Percentiles rank a stretch among this genome's conserved stretches.
These are phyloP conservation scores for Lobosporangium transversale DNA, from an alignment of 192 early-diverging fungal genomes.

Conservation along the genomic window DNA sequence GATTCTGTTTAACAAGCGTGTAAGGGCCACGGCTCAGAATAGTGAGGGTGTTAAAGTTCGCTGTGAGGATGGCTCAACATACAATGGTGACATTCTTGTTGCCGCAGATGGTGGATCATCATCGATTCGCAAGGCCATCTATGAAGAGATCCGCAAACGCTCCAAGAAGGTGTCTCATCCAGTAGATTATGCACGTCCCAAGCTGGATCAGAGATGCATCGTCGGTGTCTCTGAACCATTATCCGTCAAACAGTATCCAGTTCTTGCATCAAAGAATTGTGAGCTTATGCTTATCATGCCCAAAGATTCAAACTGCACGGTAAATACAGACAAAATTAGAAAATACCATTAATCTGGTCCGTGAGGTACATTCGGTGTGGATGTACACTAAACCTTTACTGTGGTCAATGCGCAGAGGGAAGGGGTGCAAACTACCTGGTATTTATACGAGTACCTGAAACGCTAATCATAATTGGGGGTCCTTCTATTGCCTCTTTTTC, in stretches of 20 bases:
- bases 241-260: constrained; percentile 17
- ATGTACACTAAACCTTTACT: too few relatives aligned
- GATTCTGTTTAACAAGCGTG: constrained; percentile 31
- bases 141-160: constrained; percentile 15
- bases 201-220: constrained; percentile 34
- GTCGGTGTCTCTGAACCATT: constrained; percentile 28
- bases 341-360: too few relatives aligned
- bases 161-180: constrained; percentile 25
- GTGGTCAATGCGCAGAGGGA: constrained; percentile 17
- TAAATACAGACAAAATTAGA: constrained; percentile 4
- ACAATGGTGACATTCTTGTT: constrained; percentile 38
- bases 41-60: constrained; percentile 35
- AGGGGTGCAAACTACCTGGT: too few relatives aligned
- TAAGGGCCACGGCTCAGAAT: constrained; percentile 22
- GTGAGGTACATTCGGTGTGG: too few relatives aligned
- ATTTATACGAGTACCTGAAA: too few relatives aligned
- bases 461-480: too few relatives aligned
- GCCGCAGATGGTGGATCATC: constrained; percentile 38
- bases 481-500: too few relatives aligned
- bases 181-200: constrained; percentile 21
- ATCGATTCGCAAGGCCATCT: constrained; percentile 19
- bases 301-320: constrained; percentile 33
- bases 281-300: constrained; percentile 44
- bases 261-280: constrained; percentile 16
- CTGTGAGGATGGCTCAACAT: constrained; percentile 34